Evolutionary conservation across 768 basidiomycete species (phyloP).

Genomic region (Suillus lakei): DNA sequence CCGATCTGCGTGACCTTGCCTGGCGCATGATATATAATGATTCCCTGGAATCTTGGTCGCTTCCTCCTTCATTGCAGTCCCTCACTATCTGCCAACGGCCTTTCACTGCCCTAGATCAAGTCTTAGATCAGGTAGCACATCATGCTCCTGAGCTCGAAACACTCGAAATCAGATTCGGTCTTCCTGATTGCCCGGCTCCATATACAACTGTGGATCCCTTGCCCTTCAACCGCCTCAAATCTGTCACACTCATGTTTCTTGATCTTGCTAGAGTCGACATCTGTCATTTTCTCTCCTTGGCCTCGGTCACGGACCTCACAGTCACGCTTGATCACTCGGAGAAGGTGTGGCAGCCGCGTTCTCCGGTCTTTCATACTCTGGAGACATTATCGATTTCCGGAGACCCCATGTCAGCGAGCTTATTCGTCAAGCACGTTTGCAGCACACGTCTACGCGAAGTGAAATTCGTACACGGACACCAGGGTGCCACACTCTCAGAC

Average conservation of each 20-base stretch:
- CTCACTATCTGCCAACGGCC: neutral
- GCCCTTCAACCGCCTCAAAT: neutral
- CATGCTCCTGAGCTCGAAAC: neutral
- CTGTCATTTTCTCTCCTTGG: too few species aligned
- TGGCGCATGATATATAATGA: neutral
- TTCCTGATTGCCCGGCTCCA: too few species aligned
- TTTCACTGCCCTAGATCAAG: neutral
- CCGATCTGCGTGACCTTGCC: neutral
- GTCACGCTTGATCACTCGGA: neutral
- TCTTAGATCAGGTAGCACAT: neutral
- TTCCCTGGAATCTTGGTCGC: neutral
- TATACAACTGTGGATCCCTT: neutral
- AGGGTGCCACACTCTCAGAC: neutral
- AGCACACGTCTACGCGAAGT: neutral
- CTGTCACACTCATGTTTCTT: neutral
- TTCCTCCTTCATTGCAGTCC: neutral
- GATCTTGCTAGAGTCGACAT: neutral
- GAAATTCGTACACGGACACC: neutral
- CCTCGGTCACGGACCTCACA: too few species aligned
- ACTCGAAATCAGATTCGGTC: neutral
- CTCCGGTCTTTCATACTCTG: neutral
- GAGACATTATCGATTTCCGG: neutral
- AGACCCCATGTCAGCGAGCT: neutral
- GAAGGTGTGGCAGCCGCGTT: neutral
- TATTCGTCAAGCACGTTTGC: neutral